These are phyloP conservation scores for Diaporthe australafricana DNA, from an alignment of 2,329 filamentous ascomycete genomes.

Conservation along the genomic window DNA sequence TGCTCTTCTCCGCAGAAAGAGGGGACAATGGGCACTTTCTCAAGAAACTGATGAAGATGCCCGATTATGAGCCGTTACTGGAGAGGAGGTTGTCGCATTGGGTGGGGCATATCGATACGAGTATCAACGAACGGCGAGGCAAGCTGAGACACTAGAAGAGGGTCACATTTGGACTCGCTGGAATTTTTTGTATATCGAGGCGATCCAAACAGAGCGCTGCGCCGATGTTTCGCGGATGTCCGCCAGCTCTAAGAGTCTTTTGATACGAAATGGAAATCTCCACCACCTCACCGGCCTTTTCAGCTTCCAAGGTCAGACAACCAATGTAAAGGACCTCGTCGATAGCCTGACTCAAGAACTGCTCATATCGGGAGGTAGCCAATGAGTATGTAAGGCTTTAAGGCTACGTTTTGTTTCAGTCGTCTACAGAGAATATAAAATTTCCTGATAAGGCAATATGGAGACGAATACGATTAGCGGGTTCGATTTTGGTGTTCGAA, in stretches of 20 bases:
- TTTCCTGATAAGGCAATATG: neutral
- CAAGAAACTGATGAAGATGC: constrained; percentile 49
- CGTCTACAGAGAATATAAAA: neutral
- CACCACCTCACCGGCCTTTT: neutral
- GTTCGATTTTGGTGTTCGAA: neutral
- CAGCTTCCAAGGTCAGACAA: neutral
- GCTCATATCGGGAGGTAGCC: neutral
- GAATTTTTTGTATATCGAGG: neutral
- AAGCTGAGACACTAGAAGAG: neutral
- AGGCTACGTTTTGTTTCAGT: neutral
- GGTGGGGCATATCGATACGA: constrained; percentile 44
- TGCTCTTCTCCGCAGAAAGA: constrained; percentile 34
- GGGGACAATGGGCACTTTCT: constrained; percentile 45
- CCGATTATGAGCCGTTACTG: constrained; percentile 50
- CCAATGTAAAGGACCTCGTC: neutral
- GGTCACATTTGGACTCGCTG: neutral
- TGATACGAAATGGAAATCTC: neutral
- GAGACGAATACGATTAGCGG: constrained; percentile 12
- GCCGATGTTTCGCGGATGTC: neutral
- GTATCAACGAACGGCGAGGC: constrained; percentile 35
- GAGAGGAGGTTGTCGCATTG: constrained; percentile 46
- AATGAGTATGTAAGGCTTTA: neutral
- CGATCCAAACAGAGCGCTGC: neutral
- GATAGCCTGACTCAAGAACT: neutral
- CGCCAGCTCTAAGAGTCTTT: neutral